Conservation (phyloP, 306 rosid genomes). For the Quercus dentata region DNA sequence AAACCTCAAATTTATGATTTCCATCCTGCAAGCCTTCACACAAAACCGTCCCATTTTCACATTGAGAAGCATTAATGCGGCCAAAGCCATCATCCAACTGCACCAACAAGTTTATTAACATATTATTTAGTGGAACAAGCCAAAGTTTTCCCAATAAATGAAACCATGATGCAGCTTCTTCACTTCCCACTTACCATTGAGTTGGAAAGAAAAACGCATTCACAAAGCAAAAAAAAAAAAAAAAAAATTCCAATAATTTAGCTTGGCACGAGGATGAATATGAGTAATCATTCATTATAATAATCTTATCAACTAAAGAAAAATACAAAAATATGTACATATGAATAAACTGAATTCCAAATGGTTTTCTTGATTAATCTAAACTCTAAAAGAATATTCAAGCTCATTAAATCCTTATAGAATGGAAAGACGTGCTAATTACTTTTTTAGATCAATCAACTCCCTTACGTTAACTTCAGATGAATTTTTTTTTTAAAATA, state of each 20-base stretch:
- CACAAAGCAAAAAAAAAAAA: background rate
- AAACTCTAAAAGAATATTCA: too few species aligned
- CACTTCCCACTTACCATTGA: background rate
- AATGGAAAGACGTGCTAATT: too few species aligned
- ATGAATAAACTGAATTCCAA: background rate
- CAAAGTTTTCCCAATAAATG: background rate
- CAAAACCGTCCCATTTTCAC: slow-evolving; percentile 40
- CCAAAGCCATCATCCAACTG: slow-evolving; percentile 63
- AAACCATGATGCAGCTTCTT: background rate
- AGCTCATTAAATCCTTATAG: too few species aligned
- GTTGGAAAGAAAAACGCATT: background rate
- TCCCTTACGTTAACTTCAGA: background rate
- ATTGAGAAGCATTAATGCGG: slow-evolving; percentile 26
- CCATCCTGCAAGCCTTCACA: slow-evolving; percentile 68
- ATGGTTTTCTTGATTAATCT: background rate
- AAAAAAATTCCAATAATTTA: background rate
- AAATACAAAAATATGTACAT: background rate
- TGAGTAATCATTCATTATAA: background rate
- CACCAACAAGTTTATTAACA: slow-evolving; percentile 9
- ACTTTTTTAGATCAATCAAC: background rate
- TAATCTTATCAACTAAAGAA: background rate
- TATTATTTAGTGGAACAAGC: background rate
- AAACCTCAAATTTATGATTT: slow-evolving; percentile 66
- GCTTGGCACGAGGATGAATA: background rate
- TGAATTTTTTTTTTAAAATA: too few species aligned